These are phyloP conservation scores for Debaryomyces maramus DNA, from an alignment of 805 yeast genomes.

Conservation along the genomic window DNA sequence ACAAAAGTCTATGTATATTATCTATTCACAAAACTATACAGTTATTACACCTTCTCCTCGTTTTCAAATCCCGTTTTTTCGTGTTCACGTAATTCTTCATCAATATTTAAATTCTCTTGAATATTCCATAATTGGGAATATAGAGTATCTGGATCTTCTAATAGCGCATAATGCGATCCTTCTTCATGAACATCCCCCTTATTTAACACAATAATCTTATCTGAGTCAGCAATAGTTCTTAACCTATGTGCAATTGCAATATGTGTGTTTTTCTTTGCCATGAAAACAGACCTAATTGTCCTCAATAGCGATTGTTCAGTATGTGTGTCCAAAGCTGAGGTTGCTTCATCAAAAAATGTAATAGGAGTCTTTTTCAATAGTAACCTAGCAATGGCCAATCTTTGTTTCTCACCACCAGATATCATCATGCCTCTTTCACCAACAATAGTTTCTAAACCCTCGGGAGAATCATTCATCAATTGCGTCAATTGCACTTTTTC, in stretches of 20 bases:
- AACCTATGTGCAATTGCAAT: conserved; percentile 92
- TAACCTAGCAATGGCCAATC: conserved; percentile 92
- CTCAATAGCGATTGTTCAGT: conserved; percentile 83
- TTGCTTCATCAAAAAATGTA: conserved; percentile 95
- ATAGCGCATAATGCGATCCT: conserved; percentile 72
- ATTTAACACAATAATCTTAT: conserved; percentile 83
- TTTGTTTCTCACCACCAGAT: conserved; percentile 98
- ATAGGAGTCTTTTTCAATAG: conserved; percentile 82
- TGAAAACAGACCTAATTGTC: conserved; percentile 70
- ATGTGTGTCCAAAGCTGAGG: conserved; percentile 94
- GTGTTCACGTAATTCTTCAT: conserved; percentile 22
- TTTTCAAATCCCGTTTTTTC: conserved; percentile 8
- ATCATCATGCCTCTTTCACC: conserved; percentile 99
- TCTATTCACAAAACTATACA: too few species aligned
- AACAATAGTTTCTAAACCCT: conserved; percentile 81
- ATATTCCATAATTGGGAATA: conserved; percentile 87
- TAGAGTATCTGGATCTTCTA: conserved; percentile 55
- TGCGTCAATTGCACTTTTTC: conserved; percentile 66
- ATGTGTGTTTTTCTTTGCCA: conserved; percentile 62
- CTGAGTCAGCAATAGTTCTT: conserved; percentile 91
- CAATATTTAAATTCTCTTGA: conserved; percentile 74
- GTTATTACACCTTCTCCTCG: conserved; percentile 1
- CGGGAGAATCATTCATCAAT: conserved; percentile 71
- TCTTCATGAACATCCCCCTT: conserved; percentile 82
- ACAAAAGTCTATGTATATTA: too few species aligned